phyloP scores from a whole-genome alignment of 2,329 filamentous ascomycete species.

The Phaeosphaeriaceae sp. region DNA sequence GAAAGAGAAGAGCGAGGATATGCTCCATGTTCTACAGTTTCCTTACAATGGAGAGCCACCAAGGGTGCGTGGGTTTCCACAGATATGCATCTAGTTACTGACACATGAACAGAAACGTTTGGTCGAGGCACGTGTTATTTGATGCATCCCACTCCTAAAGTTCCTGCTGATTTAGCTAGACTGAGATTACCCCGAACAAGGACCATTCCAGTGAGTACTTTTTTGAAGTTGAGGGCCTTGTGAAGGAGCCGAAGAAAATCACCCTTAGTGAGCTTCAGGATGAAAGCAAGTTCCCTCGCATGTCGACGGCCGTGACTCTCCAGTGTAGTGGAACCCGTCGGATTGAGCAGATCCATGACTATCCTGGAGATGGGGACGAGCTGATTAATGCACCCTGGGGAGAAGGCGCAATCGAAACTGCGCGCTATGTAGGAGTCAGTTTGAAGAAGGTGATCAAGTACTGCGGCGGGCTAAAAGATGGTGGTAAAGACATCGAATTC shows the following conservation, averaged over 20 bases:
- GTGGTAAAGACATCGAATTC: conserved; percentile 69
- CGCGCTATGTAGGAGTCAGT: conserved; percentile 66
- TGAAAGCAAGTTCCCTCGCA: conserved; percentile 64
- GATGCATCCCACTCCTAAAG: too few relatives aligned
- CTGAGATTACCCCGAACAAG: conserved; percentile 66
- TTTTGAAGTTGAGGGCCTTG: conserved; percentile 65
- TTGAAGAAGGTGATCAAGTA: conserved; percentile 74
- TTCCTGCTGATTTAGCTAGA: conserved; percentile 30
- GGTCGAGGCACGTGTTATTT: conserved; percentile 47
- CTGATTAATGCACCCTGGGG: conserved; percentile 51
- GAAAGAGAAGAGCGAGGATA: conserved; percentile 54
- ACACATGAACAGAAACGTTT: conserved; percentile 53
- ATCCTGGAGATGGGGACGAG: conserved; percentile 72
- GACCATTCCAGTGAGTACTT: conserved; percentile 66
- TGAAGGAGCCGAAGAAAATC: conserved; percentile 63
- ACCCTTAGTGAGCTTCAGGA: conserved; percentile 67
- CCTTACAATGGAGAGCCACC: conserved; percentile 57
- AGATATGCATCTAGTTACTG: conserved; percentile 7
- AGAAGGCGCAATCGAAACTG: conserved; percentile 70
- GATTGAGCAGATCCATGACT: conserved; percentile 70
- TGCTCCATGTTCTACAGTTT: conserved; percentile 57
- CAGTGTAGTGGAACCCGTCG: conserved; percentile 74
- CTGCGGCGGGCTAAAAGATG: conserved; percentile 66
- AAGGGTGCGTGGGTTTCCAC: conserved; percentile 22
- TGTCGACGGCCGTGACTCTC: conserved; percentile 65